A percentile compares a stretch with the other conserved stretches of the same genome.
Conservation (phyloP, 176 grass and related monocot genomes). For the Dactylis glomerata region DNA sequence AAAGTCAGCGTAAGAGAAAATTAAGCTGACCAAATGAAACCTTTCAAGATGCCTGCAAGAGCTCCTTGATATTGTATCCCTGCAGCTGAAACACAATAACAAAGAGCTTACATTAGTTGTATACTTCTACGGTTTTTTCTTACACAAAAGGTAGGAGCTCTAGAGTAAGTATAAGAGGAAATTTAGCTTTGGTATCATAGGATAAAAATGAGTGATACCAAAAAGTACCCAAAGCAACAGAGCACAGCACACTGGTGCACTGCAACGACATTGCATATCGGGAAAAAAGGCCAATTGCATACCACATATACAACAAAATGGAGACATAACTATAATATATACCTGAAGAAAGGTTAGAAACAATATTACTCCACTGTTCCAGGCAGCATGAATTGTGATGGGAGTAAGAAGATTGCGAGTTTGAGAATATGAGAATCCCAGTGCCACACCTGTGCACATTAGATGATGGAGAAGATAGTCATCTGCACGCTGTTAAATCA, state of each 20-base stretch:
- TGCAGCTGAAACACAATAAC: conserved; percentile 52
- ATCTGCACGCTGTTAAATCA: not conserved
- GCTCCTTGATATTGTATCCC: conserved; percentile 84
- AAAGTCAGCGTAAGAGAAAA: not conserved
- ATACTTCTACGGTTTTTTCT: not conserved
- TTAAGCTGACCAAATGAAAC: conserved; percentile 20
- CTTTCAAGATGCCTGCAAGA: conserved; percentile 70
- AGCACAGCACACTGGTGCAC: not conserved
- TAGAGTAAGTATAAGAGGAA: not conserved
- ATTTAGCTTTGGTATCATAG: too few species aligned
- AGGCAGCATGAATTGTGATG: conserved; percentile 77
- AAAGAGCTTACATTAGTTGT: conserved; percentile 20
- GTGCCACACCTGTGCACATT: conserved; percentile 57
- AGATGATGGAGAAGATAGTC: not conserved
- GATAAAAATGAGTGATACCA: not conserved
- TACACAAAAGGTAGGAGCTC: not conserved
- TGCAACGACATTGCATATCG: not conserved
- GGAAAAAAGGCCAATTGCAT: not conserved
- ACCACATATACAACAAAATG: conserved; percentile 1
- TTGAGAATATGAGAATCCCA: conserved; percentile 89
- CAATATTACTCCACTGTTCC: conserved; percentile 91
- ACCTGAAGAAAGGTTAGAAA: conserved; percentile 95
- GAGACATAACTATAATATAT: conserved; percentile 10
- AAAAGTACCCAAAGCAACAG: not conserved
- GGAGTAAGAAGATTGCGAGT: conserved; percentile 91